Base-by-base conservation (phyloP, 768 basidiomycete genomes). In the Pisolithus sp. region DNA sequence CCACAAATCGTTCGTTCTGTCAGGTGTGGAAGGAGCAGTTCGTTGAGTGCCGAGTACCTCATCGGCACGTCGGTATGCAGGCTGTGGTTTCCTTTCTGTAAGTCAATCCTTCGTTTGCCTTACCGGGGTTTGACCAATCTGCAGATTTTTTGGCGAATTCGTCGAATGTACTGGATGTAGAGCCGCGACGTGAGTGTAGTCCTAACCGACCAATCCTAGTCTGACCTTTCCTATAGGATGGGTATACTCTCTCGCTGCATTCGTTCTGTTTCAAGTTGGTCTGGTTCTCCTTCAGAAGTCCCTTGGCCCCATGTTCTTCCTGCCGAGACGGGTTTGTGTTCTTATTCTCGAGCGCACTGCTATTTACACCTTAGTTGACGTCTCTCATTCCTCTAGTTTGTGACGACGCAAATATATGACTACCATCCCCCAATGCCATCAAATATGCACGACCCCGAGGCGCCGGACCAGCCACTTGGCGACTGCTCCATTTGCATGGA, bases 401-500 rank as follows among this genome's bases (percentile, higher is more conserved):
- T 77, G 2, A 72, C 74, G 18, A 68, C 74, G 6, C 80, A 85
- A 58, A 68, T 73, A 17, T 90, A 94, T 69, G 80, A 95, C 63
- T 96, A 95, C 60, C 93, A 94, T 65, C 93, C 91, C 7, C 73
- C 77, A 3, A 70, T 95, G 37, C 85, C 89, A 0, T 50, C 56
- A 13, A 55, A 62, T 18, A 56, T 79, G 2, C 75, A 83, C 1
- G 88, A 92, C 61, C 64, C 85, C 0, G 90, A 93, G 64, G 76
- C 86, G 2, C 83, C 85, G 2, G 85, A 85, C 42, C 81, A 85
- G 57, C 78, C 85, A 3, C 70, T 91, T 15, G 91, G 89, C 7
- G 90, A 94, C 62, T 96, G 93, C 59, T 81, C 90, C 6, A 94
- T 96, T 48, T 95, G 93, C 61, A 93, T 95, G 90, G 93, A 95